Percentiles rank a stretch among this genome's conserved stretches.
These are phyloP conservation scores for Septoria petroselini DNA, from an alignment of 2,329 filamentous ascomycete species.

Conservation along the genomic window DNA sequence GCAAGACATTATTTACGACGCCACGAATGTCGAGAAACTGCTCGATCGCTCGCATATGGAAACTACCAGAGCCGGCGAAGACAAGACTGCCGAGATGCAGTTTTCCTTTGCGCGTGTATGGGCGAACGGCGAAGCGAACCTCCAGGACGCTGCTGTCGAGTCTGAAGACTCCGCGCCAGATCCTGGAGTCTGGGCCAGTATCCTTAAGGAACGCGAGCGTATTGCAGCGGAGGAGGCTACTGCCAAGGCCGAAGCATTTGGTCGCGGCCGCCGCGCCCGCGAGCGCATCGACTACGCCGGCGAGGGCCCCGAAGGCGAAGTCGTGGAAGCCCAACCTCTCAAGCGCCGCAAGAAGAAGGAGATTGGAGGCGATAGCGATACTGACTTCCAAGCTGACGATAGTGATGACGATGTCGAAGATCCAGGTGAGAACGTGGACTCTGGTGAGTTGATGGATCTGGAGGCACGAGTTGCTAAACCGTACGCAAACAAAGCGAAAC, in stretches of 20 bases:
- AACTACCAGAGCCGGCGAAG: conserved; percentile 62
- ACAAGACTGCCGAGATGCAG: conserved; percentile 68
- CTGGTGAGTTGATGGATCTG: conserved; percentile 24
- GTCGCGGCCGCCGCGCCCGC: conserved; percentile 76
- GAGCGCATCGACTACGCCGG: conserved; percentile 51
- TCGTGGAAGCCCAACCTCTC: conserved; percentile 32
- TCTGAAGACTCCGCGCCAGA: conserved; percentile 56
- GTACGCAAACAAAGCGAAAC: conserved; percentile 29
- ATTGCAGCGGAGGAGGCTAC: conserved; percentile 71
- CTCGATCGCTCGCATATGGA: conserved; percentile 84
- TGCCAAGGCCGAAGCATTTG: conserved; percentile 68
- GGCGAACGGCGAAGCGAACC: conserved; percentile 73
- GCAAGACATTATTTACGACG: conserved; percentile 76
- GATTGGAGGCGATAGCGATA: conserved; percentile 47
- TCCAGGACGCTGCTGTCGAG: conserved; percentile 48
- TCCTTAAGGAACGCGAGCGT: conserved; percentile 76
- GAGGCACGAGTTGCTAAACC: conserved; percentile 30
- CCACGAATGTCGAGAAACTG: conserved; percentile 77
- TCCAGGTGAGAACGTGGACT: conserved; percentile 22
- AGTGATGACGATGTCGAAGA: conserved; percentile 36
- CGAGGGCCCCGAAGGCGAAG: conserved; percentile 30
- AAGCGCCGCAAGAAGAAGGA: conserved; percentile 39
- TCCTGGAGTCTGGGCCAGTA: conserved; percentile 81
- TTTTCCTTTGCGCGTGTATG: conserved; percentile 91
- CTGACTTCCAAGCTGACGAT: conserved; percentile 49